A percentile compares a stretch with the other conserved stretches of the same genome.
These are phyloP conservation scores for Penicillium sp. DNA, from an alignment of 2,329 filamentous ascomycete genomes.

Conservation along the genomic window DNA sequence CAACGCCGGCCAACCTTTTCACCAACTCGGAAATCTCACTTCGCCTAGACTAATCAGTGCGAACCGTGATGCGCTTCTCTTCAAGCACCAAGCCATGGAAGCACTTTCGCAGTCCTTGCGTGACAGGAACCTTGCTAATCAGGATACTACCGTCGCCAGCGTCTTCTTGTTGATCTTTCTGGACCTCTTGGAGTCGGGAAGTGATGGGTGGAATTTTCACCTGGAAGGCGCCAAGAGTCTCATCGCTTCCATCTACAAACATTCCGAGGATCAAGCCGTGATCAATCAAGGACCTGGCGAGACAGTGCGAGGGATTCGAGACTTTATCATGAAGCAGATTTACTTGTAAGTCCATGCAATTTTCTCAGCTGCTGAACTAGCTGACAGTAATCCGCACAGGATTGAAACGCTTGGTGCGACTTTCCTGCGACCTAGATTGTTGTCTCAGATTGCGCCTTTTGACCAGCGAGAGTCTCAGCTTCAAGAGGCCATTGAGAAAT, in stretches of 20 bases:
- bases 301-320: constrained; percentile 27
- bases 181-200: constrained; percentile 32
- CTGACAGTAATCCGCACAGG: constrained; percentile 12
- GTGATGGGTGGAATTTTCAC: constrained; percentile 34
- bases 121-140: constrained; percentile 8
- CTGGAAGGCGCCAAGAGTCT: constrained; percentile 31
- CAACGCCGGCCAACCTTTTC: constrained; percentile 27
- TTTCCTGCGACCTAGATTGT: constrained; percentile 29
- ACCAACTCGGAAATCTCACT: constrained; percentile 7
- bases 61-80: constrained; percentile 29
- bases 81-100: constrained; percentile 34
- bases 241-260: constrained; percentile 17
- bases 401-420: constrained; percentile 34
- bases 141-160: constrained; percentile 32
- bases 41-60: constrained; percentile 14
- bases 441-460: constrained; percentile 22
- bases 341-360: constrained; percentile 22
- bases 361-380: not conserved
- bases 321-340: constrained; percentile 31
- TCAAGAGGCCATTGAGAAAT: constrained; percentile 30
- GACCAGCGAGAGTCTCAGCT: constrained; percentile 12
- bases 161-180: constrained; percentile 34
- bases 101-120: constrained; percentile 24
- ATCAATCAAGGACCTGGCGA: constrained; percentile 22
- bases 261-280: constrained; percentile 5